These are phyloP conservation scores for Stromatinia cepivora DNA, from an alignment of 2,329 filamentous ascomycete genomes.

Conservation along the genomic window DNA sequence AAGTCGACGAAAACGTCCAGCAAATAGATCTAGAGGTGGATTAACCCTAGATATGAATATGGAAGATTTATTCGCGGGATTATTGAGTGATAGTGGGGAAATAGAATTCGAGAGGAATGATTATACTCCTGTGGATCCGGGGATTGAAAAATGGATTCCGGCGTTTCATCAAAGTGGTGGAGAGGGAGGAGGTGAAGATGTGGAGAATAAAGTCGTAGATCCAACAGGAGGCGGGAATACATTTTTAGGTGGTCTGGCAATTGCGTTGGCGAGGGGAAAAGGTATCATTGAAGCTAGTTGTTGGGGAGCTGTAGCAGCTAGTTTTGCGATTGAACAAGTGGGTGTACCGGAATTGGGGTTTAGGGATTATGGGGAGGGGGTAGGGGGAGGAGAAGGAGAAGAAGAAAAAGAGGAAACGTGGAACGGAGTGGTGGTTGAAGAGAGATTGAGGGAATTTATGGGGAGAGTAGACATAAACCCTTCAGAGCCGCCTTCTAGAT, in stretches of 20 bases:
- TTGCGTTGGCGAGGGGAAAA: conserved; percentile 60
- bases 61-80: conserved; percentile 59
- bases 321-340: conserved; percentile 92
- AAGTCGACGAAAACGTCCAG: conserved; percentile 31
- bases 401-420: conserved; percentile 55
- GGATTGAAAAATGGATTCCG: conserved; percentile 72
- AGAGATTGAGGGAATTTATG: conserved; percentile 53
- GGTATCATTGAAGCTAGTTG: conserved; percentile 68
- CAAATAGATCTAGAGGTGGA: conserved; percentile 48
- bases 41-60: conserved; percentile 62
- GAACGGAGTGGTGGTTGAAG: conserved; percentile 58
- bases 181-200: conserved; percentile 3
- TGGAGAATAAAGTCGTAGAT: conserved; percentile 63
- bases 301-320: conserved; percentile 81
- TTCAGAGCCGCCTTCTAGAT: conserved; percentile 1
- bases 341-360: conserved; percentile 66
- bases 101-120: conserved; percentile 46
- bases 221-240: conserved; percentile 93
- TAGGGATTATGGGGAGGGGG: conserved; percentile 51
- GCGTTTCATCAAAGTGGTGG: conserved; percentile 60
- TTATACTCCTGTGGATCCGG: conserved; percentile 51
- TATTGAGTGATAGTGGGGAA: conserved; percentile 56
- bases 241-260: conserved; percentile 66
- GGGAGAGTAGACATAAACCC: conserved; percentile 15
- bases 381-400: conserved; percentile 46